A percentile compares a stretch with the other conserved stretches of the same genome.
Conservation (phyloP, 768 basidiomycete species). For the Cystofilobasidium capitatum region DNA sequence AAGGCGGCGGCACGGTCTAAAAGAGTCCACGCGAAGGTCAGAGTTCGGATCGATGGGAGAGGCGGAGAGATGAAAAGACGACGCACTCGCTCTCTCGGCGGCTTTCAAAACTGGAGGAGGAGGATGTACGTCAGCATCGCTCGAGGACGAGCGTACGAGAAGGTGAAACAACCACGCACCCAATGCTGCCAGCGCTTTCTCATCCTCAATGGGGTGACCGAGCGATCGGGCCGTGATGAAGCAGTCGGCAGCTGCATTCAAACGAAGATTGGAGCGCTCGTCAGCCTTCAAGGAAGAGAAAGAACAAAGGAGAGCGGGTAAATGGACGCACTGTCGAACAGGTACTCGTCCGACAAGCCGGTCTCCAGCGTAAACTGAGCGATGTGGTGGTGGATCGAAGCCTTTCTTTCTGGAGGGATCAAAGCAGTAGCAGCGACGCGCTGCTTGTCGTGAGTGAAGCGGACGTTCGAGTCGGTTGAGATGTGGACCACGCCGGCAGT, state of each 20-base stretch:
- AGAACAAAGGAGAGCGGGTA: neutral
- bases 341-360: neutral
- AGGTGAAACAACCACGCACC: too few species aligned
- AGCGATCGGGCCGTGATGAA: neutral
- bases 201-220: neutral
- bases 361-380: neutral
- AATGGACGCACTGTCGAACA: slow-evolving; percentile 1
- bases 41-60: too few species aligned
- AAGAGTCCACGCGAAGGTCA: too few species aligned
- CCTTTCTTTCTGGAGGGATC: neutral
- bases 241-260: slow-evolving; percentile 8
- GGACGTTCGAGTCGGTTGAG: neutral
- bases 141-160: neutral
- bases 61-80: too few species aligned
- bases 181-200: neutral
- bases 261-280: neutral
- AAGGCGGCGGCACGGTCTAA: slow-evolving; percentile 7
- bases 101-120: too few species aligned
- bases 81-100: too few species aligned
- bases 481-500: slow-evolving; percentile 1
- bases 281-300: too few species aligned
- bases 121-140: neutral
- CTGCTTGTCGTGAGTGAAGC: slow-evolving; percentile 21
- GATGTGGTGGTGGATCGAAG: neutral
- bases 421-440: neutral